Conservation (phyloP, 1,284 basidiomycete genomes). For the Fistulinella cinereoalba region DNA sequence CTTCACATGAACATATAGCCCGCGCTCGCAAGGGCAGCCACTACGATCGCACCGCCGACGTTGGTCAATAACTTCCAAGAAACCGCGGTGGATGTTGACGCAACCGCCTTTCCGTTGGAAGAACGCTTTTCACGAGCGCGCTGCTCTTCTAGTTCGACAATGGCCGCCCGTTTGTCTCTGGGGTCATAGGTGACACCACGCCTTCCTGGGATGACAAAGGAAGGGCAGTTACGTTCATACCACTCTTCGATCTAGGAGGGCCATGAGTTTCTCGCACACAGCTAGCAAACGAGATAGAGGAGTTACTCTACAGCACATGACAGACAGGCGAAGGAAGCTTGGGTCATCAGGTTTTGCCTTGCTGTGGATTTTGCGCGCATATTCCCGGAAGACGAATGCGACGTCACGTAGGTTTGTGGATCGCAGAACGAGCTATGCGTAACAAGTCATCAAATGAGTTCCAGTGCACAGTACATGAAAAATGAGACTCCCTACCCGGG, state of each 20-base stretch:
- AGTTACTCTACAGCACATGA: constrained; percentile 77
- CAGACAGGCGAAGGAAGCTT: constrained; percentile 77
- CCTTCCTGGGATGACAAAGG: constrained; percentile 62
- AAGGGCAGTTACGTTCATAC: constrained; percentile 87
- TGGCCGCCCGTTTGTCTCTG: constrained; percentile 29
- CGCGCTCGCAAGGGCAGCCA: constrained; percentile 42
- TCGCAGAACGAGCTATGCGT: constrained; percentile 78
- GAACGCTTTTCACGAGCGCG: constrained; percentile 28
- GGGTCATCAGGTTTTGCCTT: constrained; percentile 83
- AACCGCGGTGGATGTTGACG: constrained; percentile 8
- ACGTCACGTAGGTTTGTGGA: constrained; percentile 93
- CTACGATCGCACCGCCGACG: constrained; percentile 40
- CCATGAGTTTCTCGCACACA: background rate
- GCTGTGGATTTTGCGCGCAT: constrained; percentile 79
- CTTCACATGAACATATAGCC: too few relatives aligned
- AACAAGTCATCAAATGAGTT: too few relatives aligned
- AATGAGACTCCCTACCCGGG: constrained; percentile 51
- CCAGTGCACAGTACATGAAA: too few relatives aligned
- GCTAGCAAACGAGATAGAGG: background rate
- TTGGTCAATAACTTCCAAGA: constrained; percentile 40
- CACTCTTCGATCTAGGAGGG: constrained; percentile 84
- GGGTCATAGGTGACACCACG: constrained; percentile 27
- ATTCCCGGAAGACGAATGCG: constrained; percentile 83
- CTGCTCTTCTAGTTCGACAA: constrained; percentile 37
- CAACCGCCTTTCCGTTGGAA: constrained; percentile 8